These are phyloP conservation scores for Babesia divergens DNA, from an alignment of 169 alveolate genomes.

Conservation along the genomic window DNA sequence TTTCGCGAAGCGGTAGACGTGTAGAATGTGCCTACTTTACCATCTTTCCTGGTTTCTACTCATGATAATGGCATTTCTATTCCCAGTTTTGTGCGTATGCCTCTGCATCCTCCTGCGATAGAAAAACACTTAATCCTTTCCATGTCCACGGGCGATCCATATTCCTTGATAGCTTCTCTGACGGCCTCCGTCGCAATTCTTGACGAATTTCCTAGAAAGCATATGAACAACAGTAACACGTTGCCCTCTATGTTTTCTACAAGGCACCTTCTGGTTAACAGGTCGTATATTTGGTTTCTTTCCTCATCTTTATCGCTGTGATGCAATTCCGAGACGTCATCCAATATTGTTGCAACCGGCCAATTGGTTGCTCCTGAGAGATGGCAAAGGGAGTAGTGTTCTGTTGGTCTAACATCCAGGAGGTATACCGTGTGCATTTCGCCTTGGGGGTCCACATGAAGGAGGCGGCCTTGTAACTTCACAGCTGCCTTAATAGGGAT, in stretches of 20 bases:
- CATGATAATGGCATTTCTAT: slow-evolving; percentile 16
- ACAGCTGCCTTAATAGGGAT: neutral
- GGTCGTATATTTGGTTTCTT: neutral
- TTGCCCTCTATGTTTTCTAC: neutral
- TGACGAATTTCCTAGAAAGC: slow-evolving; percentile 53
- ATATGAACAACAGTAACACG: slow-evolving; percentile 13
- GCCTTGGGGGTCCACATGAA: slow-evolving; percentile 17
- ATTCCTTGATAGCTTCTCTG: neutral
- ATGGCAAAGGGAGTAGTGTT: slow-evolving; percentile 45
- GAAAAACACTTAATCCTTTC: slow-evolving; percentile 15
- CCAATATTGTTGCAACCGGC: slow-evolving; percentile 23
- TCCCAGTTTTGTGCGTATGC: slow-evolving; percentile 1
- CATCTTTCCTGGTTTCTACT: neutral
- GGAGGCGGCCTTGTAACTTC: too few species aligned
- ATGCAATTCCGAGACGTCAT: slow-evolving; percentile 6
- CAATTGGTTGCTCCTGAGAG: slow-evolving; percentile 35
- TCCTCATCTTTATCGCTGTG: neutral
- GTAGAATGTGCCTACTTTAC: neutral
- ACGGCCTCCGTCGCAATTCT: slow-evolving; percentile 23
- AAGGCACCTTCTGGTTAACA: neutral
- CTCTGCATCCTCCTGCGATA: slow-evolving; percentile 55
- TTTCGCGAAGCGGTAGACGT: too few species aligned
- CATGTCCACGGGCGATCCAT: neutral
- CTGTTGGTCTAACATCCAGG: slow-evolving; percentile 50
- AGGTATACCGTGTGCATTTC: slow-evolving; percentile 36